Evolutionary conservation across 768 basidiomycete species (phyloP).

Genomic region (Hygrophoropsis aurantiaca): DNA sequence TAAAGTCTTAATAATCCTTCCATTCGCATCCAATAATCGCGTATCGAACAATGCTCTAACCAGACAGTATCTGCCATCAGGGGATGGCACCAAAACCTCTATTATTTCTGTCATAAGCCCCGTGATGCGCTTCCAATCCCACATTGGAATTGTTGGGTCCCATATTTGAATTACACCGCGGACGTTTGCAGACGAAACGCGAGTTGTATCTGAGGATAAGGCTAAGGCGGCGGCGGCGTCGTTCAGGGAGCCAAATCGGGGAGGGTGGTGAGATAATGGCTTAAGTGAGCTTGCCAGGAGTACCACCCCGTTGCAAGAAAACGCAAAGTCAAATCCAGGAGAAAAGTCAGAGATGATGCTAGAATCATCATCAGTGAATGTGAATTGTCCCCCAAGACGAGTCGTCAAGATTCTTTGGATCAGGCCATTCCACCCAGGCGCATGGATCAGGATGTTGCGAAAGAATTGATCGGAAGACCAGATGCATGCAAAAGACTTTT

Average conservation of each 20-base stretch:
- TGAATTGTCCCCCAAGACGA: slow-evolving; percentile 4
- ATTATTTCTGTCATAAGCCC: background rate
- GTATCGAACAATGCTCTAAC: background rate
- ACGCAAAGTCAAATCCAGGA: slow-evolving; percentile 7
- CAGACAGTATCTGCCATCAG: slow-evolving; percentile 12
- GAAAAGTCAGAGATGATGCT: slow-evolving; percentile 5
- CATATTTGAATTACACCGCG: slow-evolving; percentile 7
- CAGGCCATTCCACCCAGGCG: slow-evolving; percentile 7
- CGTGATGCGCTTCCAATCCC: slow-evolving; percentile 9
- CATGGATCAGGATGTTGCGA: background rate
- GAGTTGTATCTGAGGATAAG: background rate
- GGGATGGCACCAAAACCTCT: background rate
- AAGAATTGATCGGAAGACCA: slow-evolving; percentile 4
- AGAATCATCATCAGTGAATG: slow-evolving; percentile 6
- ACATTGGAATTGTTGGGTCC: slow-evolving; percentile 7
- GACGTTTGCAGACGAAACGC: rapidly evolving
- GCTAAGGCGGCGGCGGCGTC: background rate
- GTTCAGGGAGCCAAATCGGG: background rate
- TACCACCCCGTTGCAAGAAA: background rate
- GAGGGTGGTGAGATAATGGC: background rate
- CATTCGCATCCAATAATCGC: slow-evolving; percentile 7
- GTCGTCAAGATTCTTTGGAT: slow-evolving; percentile 11
- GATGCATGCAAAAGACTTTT: background rate
- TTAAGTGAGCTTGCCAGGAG: background rate
- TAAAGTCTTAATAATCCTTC: slow-evolving; percentile 3